Evolutionary conservation across 352 stramenopile genomes (phyloP), one percentile per base, ranked within the genome.

Genomic region (Pythium utonaiense): DNA sequence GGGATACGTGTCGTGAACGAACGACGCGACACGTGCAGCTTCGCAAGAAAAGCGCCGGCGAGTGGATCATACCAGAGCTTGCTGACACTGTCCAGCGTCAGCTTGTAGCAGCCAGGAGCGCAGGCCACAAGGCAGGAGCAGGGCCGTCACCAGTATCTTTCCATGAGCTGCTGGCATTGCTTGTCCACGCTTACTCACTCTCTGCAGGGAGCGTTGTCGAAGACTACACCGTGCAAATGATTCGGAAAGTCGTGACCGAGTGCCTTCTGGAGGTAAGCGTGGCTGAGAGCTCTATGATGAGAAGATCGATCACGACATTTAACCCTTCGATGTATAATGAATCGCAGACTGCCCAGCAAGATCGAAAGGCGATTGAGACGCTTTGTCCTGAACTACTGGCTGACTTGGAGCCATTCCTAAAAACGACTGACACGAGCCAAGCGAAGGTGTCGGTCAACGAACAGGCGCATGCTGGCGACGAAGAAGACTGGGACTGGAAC

Each of bases 41-140:
- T 21, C 62, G 62, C 9, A 76, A 74, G 28, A 60, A 88, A 64
- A 64, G 67, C 28, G 76, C 63, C 3, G 38, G 56, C 14, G 83
- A 91, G 57, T 91, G 79, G 80, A 89, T 91, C 58, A 62, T 93
- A 19, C 79, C 78, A 22, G 83, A 90, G 59, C 52, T 90, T 21
- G 73, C 74, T 28, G 80, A 93, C 53, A 64, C 65, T 12, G 69
- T 89, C n/a, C 75, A 89, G 47, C 77, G 82, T 9, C 71, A 86
- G 22, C 30, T 76, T 10, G 59, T 60, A 25, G 57, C 67, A 31
- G 31, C 53, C 2, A 69, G 68, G 34, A 24, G 48, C 19, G 30
- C 19, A 49, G 56, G 51, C 57, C 76, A 45, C 62, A 74, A 55
- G 22, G 9, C 40, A 12, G 31, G 36, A 31, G 41, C 55, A 48